phyloP scores from a whole-genome alignment of 2,329 filamentous ascomycete species.

The Venturia pyrina region DNA sequence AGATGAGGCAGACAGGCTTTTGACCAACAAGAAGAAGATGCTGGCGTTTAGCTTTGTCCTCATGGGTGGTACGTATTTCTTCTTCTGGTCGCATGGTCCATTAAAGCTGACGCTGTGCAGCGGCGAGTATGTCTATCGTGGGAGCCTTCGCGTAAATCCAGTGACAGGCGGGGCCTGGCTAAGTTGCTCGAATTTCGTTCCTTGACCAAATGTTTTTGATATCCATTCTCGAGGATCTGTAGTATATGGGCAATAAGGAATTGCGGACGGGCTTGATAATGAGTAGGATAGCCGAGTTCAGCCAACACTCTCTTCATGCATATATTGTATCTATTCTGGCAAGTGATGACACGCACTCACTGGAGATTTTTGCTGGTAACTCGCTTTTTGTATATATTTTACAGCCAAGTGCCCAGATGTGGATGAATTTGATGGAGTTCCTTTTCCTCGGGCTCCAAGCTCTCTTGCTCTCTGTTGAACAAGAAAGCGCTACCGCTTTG shows the following conservation, averaged over 20 bases:
- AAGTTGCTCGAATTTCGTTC: not conserved
- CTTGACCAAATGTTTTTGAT: not conserved
- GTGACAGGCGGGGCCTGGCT: not conserved
- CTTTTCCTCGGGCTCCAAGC: too few relatives aligned
- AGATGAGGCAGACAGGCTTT: slow-evolving; percentile 29
- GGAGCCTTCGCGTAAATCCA: slow-evolving; percentile 25
- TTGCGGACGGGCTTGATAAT: too few relatives aligned
- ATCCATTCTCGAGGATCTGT: not conserved
- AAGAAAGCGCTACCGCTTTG: not conserved
- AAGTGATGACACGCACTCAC: not conserved
- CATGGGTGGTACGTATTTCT: slow-evolving; percentile 19
- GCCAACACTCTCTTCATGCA: not conserved
- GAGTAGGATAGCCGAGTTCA: not conserved
- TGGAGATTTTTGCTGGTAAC: not conserved
- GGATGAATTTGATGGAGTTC: not conserved
- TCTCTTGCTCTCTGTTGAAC: not conserved
- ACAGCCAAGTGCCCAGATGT: not conserved
- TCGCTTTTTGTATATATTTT: slow-evolving; percentile 7
- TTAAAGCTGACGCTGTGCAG: not conserved
- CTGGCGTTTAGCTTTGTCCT: slow-evolving; percentile 38
- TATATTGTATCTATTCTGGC: not conserved
- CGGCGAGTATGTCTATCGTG: slow-evolving; percentile 27
- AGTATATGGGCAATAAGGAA: not conserved
- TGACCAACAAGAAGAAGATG: slow-evolving; percentile 45
- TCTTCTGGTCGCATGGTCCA: not conserved